Conservation (phyloP, 2,329 filamentous ascomycete genomes). For the Alternaria sp. region DNA sequence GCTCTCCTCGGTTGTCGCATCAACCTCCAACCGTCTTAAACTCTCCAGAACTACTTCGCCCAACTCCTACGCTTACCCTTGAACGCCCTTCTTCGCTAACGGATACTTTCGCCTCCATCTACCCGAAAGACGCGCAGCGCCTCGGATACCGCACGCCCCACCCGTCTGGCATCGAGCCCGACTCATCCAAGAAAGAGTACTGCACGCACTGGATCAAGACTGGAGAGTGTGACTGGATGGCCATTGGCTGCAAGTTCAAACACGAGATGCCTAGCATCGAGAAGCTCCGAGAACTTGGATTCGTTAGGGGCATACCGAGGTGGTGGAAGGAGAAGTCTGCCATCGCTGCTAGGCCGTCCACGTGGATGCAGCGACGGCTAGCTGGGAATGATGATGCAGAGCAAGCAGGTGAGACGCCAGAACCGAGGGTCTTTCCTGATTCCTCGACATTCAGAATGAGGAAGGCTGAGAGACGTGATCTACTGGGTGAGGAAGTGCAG, state of each 20-base stretch:
- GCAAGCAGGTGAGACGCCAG: background rate
- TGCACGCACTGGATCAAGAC: slow-evolving; percentile 92
- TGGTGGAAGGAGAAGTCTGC: slow-evolving; percentile 64
- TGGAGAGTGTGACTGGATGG: slow-evolving; percentile 82
- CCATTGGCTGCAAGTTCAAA: slow-evolving; percentile 87
- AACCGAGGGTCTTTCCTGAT: slow-evolving; percentile 19
- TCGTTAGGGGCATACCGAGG: slow-evolving; percentile 61
- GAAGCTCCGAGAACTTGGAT: slow-evolving; percentile 73
- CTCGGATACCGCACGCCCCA: slow-evolving; percentile 38
- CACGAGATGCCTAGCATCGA: slow-evolving; percentile 85
- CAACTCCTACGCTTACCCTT: background rate
- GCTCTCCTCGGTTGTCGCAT: background rate
- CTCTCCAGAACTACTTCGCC: background rate
- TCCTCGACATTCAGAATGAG: slow-evolving; percentile 7
- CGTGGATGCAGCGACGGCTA: slow-evolving; percentile 39
- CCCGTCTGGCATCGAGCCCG: slow-evolving; percentile 52
- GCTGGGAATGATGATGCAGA: slow-evolving; percentile 13
- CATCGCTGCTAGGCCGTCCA: slow-evolving; percentile 29
- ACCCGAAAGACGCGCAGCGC: slow-evolving; percentile 39
- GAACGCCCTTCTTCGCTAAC: slow-evolving; percentile 19
- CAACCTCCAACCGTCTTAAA: background rate
- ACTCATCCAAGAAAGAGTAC: slow-evolving; percentile 69
- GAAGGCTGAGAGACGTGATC: background rate
- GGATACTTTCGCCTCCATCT: slow-evolving; percentile 41
- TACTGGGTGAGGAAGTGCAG: background rate